Evolutionary conservation across 176 grass and related monocot genomes (phyloP), one percentile per base, ranked within the genome.

Genomic region (Melocanna baccifera): DNA sequence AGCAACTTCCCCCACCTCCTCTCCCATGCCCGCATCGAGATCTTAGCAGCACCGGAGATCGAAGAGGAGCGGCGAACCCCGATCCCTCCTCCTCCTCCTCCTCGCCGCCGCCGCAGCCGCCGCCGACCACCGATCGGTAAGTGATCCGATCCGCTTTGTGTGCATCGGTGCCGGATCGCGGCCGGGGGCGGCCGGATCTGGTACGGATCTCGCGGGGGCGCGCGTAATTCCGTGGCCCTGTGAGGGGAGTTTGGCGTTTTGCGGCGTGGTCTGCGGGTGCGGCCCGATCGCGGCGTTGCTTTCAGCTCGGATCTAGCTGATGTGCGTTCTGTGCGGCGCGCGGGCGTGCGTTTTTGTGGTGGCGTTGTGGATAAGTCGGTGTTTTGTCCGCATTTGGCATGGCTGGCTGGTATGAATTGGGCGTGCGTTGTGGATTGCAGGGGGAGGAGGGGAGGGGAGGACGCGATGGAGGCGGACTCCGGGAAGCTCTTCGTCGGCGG

Each of bases 401-500:
- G 78, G 67, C 81, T 79, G 82, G 75, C 88, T 85, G 66, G 84
- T 73, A 74, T 92, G 70, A 88, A 69, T 83, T 79, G 12, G 42
- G 45, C 61, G 58, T 75, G 66, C 64, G 19, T 86, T 91, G 56
- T 81, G 88, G 84, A 94, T 92, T 92, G 88, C 86, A 95, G 93
- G 90, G 88, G 82, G 88, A 91, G 79, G 83, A 86, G 87, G 63
- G 93, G 46, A 90, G 83, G 90, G 88, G 69, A 87, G 67, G 77
- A 72, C 80, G 61, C 53, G 48, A 98, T 98, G 95, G 92, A 95
- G 89, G 68, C 89, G 9, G 95, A 95, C 87, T 88, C 87, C 74
- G 93, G 96, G 52, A 98, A 98, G 91, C 93, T 98, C 73, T 98
- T 98, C 73, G 87, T 98, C 62, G 93, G 96, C 47, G 96, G 96